These are phyloP conservation scores for Kwoniella botswanensis DNA, from an alignment of 768 basidiomycete genomes.

Conservation along the genomic window DNA sequence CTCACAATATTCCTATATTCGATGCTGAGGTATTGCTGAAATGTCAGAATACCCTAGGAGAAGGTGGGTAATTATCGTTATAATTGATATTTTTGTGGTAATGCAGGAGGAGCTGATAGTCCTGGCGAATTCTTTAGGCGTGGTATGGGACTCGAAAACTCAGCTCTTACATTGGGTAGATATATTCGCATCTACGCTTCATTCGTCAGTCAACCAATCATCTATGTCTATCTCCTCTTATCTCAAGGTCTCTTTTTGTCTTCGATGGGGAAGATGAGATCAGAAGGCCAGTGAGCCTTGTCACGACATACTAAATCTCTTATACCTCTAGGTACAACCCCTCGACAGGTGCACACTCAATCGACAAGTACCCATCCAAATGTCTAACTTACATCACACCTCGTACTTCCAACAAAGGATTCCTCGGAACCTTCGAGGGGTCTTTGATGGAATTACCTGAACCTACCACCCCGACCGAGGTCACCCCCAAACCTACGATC, in stretches of 20 bases:
- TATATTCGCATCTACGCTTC: conserved; percentile 42
- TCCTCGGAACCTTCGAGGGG: conserved; percentile 44
- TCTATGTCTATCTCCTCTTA: not conserved
- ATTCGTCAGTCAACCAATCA: conserved; percentile 42
- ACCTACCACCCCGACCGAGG: conserved; percentile 30
- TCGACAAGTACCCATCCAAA: conserved; percentile 47
- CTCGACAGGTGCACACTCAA: conserved; percentile 36
- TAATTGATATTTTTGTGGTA: not conserved
- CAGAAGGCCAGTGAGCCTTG: not conserved
- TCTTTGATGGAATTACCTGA: conserved; percentile 45
- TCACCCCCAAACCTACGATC: conserved; percentile 18
- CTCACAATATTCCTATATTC: conserved; percentile 32
- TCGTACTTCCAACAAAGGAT: conserved; percentile 30
- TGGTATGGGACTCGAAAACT: conserved; percentile 52
- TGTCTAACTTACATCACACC: conserved; percentile 42
- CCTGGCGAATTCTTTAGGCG: conserved; percentile 25
- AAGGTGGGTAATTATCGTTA: conserved; percentile 39
- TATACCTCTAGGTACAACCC: conserved; percentile 39
- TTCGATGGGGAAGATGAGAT: not conserved
- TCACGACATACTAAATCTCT: not conserved
- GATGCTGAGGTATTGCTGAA: conserved; percentile 45
- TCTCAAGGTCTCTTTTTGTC: not conserved
- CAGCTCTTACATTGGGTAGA: conserved; percentile 55
- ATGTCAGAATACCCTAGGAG: conserved; percentile 49
- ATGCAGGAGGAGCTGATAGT: too few species aligned